Percentiles rank a stretch among this genome's conserved stretches.
Evolutionary conservation across 345 rosid species (phyloP).

Genomic region (Corchorus capsularis): DNA sequence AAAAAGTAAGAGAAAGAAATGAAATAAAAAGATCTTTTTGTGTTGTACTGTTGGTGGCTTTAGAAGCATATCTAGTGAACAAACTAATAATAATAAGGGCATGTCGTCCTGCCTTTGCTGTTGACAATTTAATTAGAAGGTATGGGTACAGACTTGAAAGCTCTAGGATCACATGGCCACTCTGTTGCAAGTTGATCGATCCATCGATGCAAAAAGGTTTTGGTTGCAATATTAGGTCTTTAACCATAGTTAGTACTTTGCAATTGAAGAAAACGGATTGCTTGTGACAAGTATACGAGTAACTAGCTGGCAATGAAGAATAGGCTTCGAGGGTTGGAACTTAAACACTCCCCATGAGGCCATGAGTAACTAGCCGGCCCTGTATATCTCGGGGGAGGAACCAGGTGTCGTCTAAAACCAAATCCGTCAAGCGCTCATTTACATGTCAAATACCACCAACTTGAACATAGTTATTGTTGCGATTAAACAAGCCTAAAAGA

Average conservation of each 20-base stretch:
- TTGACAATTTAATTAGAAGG: neutral
- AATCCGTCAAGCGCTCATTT: too few relatives aligned
- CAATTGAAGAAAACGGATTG: constrained; percentile 17
- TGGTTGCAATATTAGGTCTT: neutral
- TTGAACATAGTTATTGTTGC: too few relatives aligned
- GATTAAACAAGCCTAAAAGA: too few relatives aligned
- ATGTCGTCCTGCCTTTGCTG: neutral
- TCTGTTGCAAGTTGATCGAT: constrained; percentile 15
- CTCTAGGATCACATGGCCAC: constrained; percentile 17
- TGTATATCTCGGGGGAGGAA: too few relatives aligned
- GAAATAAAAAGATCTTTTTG: neutral
- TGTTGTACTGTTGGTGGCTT: neutral
- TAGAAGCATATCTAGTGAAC: constrained; percentile 1
- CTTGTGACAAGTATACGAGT: constrained; percentile 21
- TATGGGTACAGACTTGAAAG: constrained; percentile 8
- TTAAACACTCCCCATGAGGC: too few relatives aligned
- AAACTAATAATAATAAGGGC: neutral
- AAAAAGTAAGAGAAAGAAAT: constrained; percentile 2
- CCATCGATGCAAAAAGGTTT: neutral
- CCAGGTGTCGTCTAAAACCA: too few relatives aligned
- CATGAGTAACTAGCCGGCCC: too few relatives aligned
- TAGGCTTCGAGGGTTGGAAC: neutral
- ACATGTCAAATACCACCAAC: too few relatives aligned
- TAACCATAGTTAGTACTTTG: neutral
- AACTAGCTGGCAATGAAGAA: neutral